A percentile compares a stretch with the other conserved stretches of the same genome.
Evolutionary conservation across 768 basidiomycete species (phyloP).

Genomic region (Hebeloma cylindrosporum): DNA sequence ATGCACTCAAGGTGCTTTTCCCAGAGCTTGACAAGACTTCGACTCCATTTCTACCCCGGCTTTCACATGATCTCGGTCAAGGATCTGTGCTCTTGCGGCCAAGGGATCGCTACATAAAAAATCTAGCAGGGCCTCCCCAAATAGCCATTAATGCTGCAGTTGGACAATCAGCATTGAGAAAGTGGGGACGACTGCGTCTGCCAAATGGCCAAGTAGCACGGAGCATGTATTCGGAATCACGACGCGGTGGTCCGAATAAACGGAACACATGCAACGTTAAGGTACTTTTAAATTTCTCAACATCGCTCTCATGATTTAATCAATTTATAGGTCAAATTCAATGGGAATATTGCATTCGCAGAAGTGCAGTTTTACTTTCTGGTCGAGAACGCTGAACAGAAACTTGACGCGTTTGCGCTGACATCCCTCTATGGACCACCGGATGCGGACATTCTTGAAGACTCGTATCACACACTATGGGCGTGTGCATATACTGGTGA

Average conservation of each 20-base stretch:
- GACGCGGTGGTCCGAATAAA: constrained; percentile 11
- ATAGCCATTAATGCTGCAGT: no score
- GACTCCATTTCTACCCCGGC: constrained; percentile 1
- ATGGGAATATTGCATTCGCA: constrained; percentile 12
- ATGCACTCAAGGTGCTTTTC: constrained; percentile 8
- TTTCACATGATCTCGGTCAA: constrained; percentile 8
- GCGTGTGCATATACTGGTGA: constrained; percentile 15
- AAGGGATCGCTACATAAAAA: no score
- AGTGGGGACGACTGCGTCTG: constrained; percentile 35
- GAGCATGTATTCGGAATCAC: constrained; percentile 31
- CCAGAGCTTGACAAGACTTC: constrained; percentile 8
- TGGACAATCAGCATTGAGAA: no score
- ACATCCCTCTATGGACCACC: constrained; percentile 19
- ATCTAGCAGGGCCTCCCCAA: no score
- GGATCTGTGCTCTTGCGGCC: constrained; percentile 18
- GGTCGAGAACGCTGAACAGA: background rate
- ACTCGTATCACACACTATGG: constrained; percentile 16
- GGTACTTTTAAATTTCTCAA: constrained; percentile 5
- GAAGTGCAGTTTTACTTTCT: constrained; percentile 24
- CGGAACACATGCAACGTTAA: constrained; percentile 23
- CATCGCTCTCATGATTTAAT: background rate
- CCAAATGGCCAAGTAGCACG: constrained; percentile 39
- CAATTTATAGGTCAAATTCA: constrained; percentile 1
- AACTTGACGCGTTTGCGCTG: constrained; percentile 11
- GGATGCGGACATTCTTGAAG: constrained; percentile 13